Evolutionary conservation across 768 basidiomycete species (phyloP).

Genomic region (Galerina sulciceps): DNA sequence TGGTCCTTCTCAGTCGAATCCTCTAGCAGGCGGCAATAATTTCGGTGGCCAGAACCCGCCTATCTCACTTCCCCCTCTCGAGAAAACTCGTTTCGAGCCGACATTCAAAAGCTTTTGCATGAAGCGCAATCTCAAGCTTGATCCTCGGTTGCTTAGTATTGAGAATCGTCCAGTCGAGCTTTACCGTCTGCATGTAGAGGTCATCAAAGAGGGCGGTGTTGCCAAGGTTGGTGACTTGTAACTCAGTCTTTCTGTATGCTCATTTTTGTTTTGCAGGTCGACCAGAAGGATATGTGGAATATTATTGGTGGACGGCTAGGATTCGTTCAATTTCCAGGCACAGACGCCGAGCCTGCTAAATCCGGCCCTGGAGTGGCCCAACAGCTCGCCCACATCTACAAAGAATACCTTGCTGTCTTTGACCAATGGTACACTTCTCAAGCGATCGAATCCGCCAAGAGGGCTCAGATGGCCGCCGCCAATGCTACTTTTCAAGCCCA

Average conservation of each 20-base stretch:
- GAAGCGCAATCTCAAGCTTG: constrained; percentile 43
- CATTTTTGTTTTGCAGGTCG: constrained; percentile 43
- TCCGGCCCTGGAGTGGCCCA: constrained; percentile 65
- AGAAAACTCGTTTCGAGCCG: constrained; percentile 55
- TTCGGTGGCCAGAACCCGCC: constrained; percentile 5
- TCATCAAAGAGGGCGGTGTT: constrained; percentile 62
- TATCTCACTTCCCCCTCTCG: constrained; percentile 22
- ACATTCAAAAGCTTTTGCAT: constrained; percentile 53
- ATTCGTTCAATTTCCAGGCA: constrained; percentile 66
- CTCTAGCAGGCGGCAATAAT: constrained; percentile 4
- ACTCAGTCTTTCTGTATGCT: no score
- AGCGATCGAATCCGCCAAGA: constrained; percentile 31
- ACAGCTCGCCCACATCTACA: constrained; percentile 64
- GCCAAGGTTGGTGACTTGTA: constrained; percentile 35
- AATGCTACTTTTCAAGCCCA: constrained; percentile 11
- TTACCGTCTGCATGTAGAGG: constrained; percentile 58
- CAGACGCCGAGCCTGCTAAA: constrained; percentile 61
- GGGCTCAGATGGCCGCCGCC: constrained; percentile 12
- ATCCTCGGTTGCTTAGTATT: constrained; percentile 45
- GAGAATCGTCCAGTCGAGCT: constrained; percentile 66
- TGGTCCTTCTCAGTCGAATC: constrained; percentile 17
- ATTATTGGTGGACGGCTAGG: constrained; percentile 72
- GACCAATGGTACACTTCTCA: constrained; percentile 57
- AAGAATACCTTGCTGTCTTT: constrained; percentile 57
- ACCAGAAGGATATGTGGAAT: constrained; percentile 61